Evolutionary conservation across 2,329 filamentous ascomycete species (phyloP), one percentile per base, ranked within the genome.

Genomic region (Colletotrichum eremochloae): DNA sequence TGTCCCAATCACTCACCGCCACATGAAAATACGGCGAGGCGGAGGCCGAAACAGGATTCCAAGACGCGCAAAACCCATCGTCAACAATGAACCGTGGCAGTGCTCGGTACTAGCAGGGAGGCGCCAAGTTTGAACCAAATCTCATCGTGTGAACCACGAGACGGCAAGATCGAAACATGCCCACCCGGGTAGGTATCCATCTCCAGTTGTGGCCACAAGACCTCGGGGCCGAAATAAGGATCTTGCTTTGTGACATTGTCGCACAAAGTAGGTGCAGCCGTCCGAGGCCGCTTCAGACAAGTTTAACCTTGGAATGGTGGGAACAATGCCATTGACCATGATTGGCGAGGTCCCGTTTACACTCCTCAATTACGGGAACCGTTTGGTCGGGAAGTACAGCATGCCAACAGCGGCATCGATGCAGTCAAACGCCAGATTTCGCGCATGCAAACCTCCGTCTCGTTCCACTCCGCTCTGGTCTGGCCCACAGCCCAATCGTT

Each of bases 401-500:
- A 71, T 74, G 66, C 67, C 73, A 66, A 58, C 65, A 69, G 72
- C 69, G 64, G 67, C 70, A 74, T 75, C 75, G 74, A 77, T 74
- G 76, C 74, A 74, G 76, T 76, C 73, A 73, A 69, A 77, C 75
- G 67, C 70, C 63, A 78, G 76, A 77, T 77, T 75, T 74, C 68
- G 66, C 75, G 76, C 74, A 75, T 74, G 64, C 63, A 66, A 73
- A 72, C 50, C 53, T 62, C 57, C 60, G 60, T 60, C 60, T 69
- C 40, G 60, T 60, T 60, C 65, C 58, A 29, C 29, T 42, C 66
- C 61, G 36, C 57, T 63, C 65, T 44, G 48, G 62, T 64, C 61
- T 67, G 50, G 31, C 62, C 62, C n/a, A 58, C 67, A 24, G 20
- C 60, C 46, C 52, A 63, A 60, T 42, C 31, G 60, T 36, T 42